Conservation (phyloP, 306 rosid genomes). For the Castanea mollissima region DNA sequence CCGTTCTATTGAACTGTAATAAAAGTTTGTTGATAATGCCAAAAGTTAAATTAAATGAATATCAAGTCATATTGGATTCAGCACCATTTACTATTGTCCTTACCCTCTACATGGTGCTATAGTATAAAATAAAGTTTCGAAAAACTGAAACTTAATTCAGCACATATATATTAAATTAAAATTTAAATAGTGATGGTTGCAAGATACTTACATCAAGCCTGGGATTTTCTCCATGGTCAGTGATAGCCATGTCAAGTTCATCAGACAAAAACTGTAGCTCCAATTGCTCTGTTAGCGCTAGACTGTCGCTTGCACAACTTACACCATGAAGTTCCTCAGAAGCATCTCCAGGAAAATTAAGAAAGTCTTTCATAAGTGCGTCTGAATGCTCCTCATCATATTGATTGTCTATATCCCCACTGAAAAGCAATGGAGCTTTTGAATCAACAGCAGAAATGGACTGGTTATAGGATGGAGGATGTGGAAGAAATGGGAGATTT, state of each 20-base stretch:
- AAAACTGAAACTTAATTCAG: neutral
- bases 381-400: conserved; percentile 32
- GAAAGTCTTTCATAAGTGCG: conserved; percentile 35
- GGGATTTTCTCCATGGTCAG: conserved; percentile 40
- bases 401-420: conserved; percentile 15
- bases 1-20: neutral
- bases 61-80: neutral
- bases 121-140: neutral
- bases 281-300: conserved; percentile 29
- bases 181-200: neutral
- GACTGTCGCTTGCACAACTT: conserved; percentile 24
- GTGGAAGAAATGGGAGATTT: conserved; percentile 43
- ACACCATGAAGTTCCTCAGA: conserved; percentile 27
- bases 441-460: conserved; percentile 27
- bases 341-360: conserved; percentile 25
- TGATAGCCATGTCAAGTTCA: conserved; percentile 41
- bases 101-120: neutral
- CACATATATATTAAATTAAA: neutral
- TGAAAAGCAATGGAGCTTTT: conserved; percentile 14
- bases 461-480: conserved; percentile 32
- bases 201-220: conserved; percentile 38
- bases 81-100: neutral
- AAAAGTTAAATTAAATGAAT: neutral
- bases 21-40: neutral
- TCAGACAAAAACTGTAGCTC: conserved; percentile 37